Percentiles rank a stretch among this genome's conserved stretches.
These are phyloP conservation scores for Claviceps cyperi DNA, from an alignment of 2,329 filamentous ascomycete genomes.

Conservation along the genomic window DNA sequence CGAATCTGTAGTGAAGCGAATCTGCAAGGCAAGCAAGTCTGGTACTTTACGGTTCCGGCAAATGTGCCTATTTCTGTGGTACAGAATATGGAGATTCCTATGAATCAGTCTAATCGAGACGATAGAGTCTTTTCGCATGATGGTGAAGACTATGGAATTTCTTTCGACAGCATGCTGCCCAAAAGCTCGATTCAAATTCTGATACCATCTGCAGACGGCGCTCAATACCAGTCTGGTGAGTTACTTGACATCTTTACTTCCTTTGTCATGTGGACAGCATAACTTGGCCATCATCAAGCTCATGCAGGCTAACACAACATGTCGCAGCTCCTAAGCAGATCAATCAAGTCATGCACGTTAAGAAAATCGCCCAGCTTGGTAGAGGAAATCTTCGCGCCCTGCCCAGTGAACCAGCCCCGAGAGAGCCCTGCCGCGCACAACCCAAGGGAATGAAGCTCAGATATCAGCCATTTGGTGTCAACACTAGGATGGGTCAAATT, in stretches of 20 bases:
- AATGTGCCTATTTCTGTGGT: constrained; percentile 54
- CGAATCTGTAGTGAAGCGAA: constrained; percentile 44
- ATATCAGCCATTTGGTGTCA: constrained; percentile 50
- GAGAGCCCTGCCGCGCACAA: constrained; percentile 44
- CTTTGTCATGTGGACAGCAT: too few species aligned
- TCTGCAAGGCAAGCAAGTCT: constrained; percentile 57
- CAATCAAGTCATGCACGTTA: constrained; percentile 49
- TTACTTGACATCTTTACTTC: too few species aligned
- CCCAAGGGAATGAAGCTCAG: constrained; percentile 53
- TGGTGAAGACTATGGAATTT: constrained; percentile 47
- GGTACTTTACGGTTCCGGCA: constrained; percentile 65
- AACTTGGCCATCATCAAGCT: neutral
- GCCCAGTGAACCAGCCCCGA: constrained; percentile 27
- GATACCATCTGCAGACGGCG: constrained; percentile 41
- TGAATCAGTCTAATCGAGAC: constrained; percentile 37
- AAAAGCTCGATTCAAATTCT: constrained; percentile 42
- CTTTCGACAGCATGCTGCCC: constrained; percentile 36
- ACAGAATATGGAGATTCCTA: constrained; percentile 46
- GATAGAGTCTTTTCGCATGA: constrained; percentile 46
- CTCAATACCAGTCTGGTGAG: constrained; percentile 40
- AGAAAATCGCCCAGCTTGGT: constrained; percentile 44
- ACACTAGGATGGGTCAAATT: constrained; percentile 21
- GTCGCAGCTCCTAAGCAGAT: constrained; percentile 25
- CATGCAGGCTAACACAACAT: constrained; percentile 4
- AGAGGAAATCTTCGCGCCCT: constrained; percentile 14